Conservation (phyloP, 371 early-diverging fungal species). For the Dinochytrium kinnereticum region DNA sequence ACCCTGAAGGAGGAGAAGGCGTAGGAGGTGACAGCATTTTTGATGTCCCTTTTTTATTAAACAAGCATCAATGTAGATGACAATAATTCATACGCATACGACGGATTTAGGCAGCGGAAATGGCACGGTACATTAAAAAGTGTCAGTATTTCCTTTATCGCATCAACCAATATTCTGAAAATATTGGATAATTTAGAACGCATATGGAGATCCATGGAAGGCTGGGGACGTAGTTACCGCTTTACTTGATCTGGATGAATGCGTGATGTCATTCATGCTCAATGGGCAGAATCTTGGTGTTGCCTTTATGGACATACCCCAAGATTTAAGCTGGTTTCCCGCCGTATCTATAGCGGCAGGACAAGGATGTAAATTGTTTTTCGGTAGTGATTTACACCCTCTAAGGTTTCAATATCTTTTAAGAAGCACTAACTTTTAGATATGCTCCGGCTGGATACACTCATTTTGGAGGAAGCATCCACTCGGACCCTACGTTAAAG, state of each 20-base stretch:
- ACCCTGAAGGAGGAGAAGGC: slow-evolving; percentile 74
- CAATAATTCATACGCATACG: slow-evolving; percentile 69
- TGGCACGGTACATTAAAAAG: slow-evolving; percentile 65
- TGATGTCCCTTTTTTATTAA: too few species aligned
- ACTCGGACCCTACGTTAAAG: too few species aligned
- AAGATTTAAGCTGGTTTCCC: slow-evolving; percentile 58
- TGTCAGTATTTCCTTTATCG: slow-evolving; percentile 27
- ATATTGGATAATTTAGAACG: slow-evolving; percentile 39
- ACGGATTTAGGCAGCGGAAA: slow-evolving; percentile 68
- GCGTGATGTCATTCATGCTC: slow-evolving; percentile 60
- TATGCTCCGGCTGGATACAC: slow-evolving; percentile 3
- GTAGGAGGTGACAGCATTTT: slow-evolving; percentile 59
- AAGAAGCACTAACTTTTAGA: background rate
- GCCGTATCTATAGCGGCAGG: slow-evolving; percentile 51
- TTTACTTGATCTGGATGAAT: slow-evolving; percentile 64
- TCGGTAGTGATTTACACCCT: slow-evolving; percentile 43
- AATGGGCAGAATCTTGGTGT: slow-evolving; percentile 72
- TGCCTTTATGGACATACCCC: slow-evolving; percentile 63
- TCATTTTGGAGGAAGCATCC: too few species aligned
- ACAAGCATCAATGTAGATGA: slow-evolving; percentile 50
- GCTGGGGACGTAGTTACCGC: slow-evolving; percentile 66
- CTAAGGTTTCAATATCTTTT: slow-evolving; percentile 28
- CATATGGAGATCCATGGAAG: slow-evolving; percentile 68
- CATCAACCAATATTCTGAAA: background rate
- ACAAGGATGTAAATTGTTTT: slow-evolving; percentile 46